These are phyloP conservation scores for Panellus pusillus DNA, from an alignment of 768 basidiomycete genomes.

Conservation along the genomic window DNA sequence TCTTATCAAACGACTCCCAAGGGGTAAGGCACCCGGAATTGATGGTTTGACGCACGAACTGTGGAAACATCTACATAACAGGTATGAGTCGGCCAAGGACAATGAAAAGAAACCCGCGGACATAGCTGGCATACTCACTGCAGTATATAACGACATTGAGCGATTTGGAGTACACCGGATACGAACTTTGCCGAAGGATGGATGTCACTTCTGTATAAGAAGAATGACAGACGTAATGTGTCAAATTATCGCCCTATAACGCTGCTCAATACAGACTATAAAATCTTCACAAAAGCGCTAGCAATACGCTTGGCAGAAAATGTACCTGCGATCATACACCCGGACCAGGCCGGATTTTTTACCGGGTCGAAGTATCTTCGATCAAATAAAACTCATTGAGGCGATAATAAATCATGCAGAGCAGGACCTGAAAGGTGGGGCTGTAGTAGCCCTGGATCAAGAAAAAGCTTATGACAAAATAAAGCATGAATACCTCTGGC, in stretches of 20 bases:
- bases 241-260: slow-evolving; percentile 5
- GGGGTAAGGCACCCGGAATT: background rate
- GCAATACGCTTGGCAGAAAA: background rate
- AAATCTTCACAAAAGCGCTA: slow-evolving; percentile 5
- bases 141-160: background rate
- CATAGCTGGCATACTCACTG: background rate
- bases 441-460: slow-evolving; percentile 9
- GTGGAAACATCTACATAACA: background rate
- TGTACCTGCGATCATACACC: background rate
- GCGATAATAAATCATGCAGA: slow-evolving; percentile 11
- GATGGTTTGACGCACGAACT: background rate
- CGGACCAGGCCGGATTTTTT: slow-evolving; percentile 27
- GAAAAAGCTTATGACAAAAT: slow-evolving; percentile 21
- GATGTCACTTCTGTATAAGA: background rate
- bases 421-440: slow-evolving; percentile 2
- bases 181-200: background rate
- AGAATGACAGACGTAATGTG: background rate
- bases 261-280: slow-evolving; percentile 2
- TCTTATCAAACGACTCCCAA: background rate
- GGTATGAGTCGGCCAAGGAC: background rate
- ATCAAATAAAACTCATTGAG: slow-evolving; percentile 24
- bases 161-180: background rate
- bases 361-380: slow-evolving; percentile 17
- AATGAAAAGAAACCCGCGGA: background rate
- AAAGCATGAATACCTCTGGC: slow-evolving; percentile 15